Percentiles rank a stretch among this genome's conserved stretches.
phyloP scores from a whole-genome alignment of 306 rosid species.

The Arachis hypogaea region DNA sequence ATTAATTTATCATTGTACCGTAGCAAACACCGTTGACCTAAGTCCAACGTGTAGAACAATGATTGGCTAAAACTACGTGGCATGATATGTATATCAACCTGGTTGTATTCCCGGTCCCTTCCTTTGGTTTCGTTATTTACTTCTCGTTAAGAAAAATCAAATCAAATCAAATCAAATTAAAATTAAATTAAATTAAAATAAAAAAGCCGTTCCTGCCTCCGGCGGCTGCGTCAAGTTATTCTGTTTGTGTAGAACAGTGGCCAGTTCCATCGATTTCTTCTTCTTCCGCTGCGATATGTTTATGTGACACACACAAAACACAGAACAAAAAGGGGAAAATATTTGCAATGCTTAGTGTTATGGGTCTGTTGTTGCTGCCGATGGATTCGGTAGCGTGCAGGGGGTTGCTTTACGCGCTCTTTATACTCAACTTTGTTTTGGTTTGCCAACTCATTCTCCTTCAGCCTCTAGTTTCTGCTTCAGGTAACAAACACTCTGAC shows the following conservation, averaged over 20 bases:
- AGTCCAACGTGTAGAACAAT: conserved; percentile 40
- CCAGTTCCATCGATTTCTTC: not conserved
- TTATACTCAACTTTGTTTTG: conserved; percentile 75
- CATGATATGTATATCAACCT: conserved; percentile 32
- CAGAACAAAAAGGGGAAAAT: not conserved
- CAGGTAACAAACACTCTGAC: conserved; percentile 46
- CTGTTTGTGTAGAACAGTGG: not conserved
- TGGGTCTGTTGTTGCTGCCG: conserved; percentile 42
- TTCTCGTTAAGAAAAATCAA: conserved; percentile 1
- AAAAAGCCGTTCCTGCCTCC: no score
- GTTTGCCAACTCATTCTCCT: conserved; percentile 78
- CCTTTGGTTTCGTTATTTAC: not conserved
- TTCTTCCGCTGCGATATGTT: conserved; percentile 18
- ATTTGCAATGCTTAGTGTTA: conserved; percentile 41
- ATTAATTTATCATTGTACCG: no score
- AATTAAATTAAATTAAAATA: no score
- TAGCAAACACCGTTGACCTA: not conserved
- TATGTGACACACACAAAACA: not conserved
- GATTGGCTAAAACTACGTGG: conserved; percentile 64
- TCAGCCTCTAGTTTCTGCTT: conserved; percentile 91
- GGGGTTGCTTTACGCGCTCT: conserved; percentile 61
- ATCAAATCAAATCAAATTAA: not conserved
- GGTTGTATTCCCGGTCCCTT: not conserved
- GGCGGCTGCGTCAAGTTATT: not conserved
- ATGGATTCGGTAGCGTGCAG: conserved; percentile 69